These are phyloP conservation scores for Blastocystis sp. DNA, from an alignment of 352 stramenopile genomes.

Conservation along the genomic window DNA sequence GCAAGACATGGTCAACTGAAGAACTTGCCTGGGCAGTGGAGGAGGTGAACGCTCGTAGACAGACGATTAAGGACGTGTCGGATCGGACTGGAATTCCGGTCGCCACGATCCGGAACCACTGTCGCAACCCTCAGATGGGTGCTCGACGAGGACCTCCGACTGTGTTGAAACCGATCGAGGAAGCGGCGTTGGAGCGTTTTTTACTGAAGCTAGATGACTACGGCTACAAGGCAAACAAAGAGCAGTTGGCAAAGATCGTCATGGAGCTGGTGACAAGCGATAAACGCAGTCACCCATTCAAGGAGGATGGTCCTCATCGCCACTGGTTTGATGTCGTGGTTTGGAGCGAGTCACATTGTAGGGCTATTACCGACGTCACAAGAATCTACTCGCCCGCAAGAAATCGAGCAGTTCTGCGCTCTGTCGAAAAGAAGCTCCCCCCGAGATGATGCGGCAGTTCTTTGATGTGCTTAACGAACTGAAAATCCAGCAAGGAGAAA, in stretches of 20 bases:
- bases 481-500: background rate
- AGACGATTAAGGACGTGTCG: slow-evolving; percentile 48
- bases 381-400: background rate
- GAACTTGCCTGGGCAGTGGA: slow-evolving; percentile 48
- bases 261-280: slow-evolving; percentile 44
- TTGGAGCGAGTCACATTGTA: background rate
- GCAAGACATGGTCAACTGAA: background rate
- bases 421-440: slow-evolving; percentile 21
- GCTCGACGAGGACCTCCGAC: slow-evolving; percentile 43
- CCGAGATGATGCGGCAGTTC: slow-evolving; percentile 52
- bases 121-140: slow-evolving; percentile 17
- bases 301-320: slow-evolving; percentile 53
- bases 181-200: slow-evolving; percentile 44
- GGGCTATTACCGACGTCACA: slow-evolving; percentile 56
- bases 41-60: background rate
- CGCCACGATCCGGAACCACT: slow-evolving; percentile 52
- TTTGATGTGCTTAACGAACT: slow-evolving; percentile 43
- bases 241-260: slow-evolving; percentile 44
- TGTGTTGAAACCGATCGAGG: slow-evolving; percentile 11
- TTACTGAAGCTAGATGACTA: slow-evolving; percentile 48
- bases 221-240: slow-evolving; percentile 47
- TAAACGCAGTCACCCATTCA: slow-evolving; percentile 44
- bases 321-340: slow-evolving; percentile 48
- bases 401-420: background rate
- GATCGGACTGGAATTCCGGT: slow-evolving; percentile 23